Evolutionary conservation across 78 protist species (phyloP).

Genomic region (Dictyostelium discoideum): dicty_2.7 NC_007091.3:730001-730500

Average conservation of each 20-base stretch:
- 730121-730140: conserved; percentile 84
- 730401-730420: conserved; percentile 78
- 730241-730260: conserved; percentile 86
- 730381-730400: conserved; percentile 87
- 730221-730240: conserved; percentile 82
- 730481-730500: conserved; percentile 86
- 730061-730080: conserved; percentile 93
- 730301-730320: conserved; percentile 83
- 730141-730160: conserved; percentile 77
- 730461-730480: conserved; percentile 78
- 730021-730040: conserved; percentile 76
- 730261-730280: conserved; percentile 89
- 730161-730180: conserved; percentile 73
- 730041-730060: conserved; percentile 91
- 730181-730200: conserved; percentile 57
- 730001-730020: conserved; percentile 93
- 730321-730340: conserved; percentile 79
- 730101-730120: conserved; percentile 84
- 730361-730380: conserved; percentile 54
- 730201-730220: conserved; percentile 77
- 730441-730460: conserved; percentile 87
- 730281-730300: conserved; percentile 80
- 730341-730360: conserved; percentile 91
- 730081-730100: conserved; percentile 92
- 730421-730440: conserved; percentile 45